These are phyloP conservation scores for Morella rubra DNA, from an alignment of 306 rosid species.

Conservation along the genomic window DNA sequence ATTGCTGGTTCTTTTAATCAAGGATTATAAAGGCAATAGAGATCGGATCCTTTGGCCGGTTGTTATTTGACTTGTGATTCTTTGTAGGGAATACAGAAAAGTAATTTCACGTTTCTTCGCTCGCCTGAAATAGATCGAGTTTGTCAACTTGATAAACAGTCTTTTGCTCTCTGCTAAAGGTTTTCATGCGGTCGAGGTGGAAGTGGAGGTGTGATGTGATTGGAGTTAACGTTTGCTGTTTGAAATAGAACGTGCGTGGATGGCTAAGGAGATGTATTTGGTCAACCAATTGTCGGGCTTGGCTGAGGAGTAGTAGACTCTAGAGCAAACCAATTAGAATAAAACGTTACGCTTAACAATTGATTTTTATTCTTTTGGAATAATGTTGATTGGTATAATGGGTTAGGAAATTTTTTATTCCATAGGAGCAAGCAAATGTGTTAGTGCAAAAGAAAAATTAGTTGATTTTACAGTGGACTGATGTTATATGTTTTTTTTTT, in stretches of 20 bases:
- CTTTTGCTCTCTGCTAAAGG: neutral
- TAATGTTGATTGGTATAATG: neutral
- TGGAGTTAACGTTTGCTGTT: neutral
- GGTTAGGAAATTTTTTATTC: neutral
- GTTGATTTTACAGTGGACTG: neutral
- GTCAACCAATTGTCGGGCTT: neutral
- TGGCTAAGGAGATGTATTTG: neutral
- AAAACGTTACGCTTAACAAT: neutral
- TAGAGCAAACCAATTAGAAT: neutral
- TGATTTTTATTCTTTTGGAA: neutral
- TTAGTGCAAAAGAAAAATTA: neutral
- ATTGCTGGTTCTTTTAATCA: neutral
- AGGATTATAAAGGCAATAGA: too few species aligned
- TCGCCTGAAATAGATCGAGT: neutral
- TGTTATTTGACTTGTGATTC: neutral
- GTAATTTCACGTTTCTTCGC: neutral
- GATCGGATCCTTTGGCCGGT: neutral
- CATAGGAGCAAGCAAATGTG: neutral
- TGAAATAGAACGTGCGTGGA: neutral
- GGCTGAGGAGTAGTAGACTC: neutral
- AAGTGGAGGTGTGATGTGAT: neutral
- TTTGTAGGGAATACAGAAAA: neutral
- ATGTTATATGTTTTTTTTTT: neutral
- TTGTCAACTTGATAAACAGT: neutral
- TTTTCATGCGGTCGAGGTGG: neutral